Base-by-base conservation (phyloP, 257 asterid genomes). In the Fraxinus cuspidata region DNA sequence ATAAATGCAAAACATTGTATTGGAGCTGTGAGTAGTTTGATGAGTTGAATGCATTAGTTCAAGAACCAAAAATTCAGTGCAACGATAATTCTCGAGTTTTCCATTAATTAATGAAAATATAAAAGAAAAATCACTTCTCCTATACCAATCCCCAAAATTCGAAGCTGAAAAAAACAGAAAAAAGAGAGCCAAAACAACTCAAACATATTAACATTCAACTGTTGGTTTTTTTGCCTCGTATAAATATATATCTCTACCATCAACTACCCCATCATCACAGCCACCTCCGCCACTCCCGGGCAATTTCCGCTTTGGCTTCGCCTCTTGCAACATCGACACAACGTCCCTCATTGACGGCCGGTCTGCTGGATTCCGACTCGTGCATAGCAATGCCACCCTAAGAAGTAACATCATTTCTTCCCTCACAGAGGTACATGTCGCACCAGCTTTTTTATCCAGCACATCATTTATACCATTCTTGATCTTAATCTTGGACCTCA, bases 401-500 rank as follows among this genome's bases (percentile, higher is more conserved):
- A 89, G 83, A 7, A 87, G 91, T 21, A 89, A 37, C 25, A 87
- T 80, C 91, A 89, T 89, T 79, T 89, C 92, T 80, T 89, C 92
- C 89, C 32, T 83, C 76, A 18, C 64, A 74, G 12, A 81, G 73
- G 58, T 87, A 71, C 95, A 92, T 1, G 97, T 86, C 0, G 94
- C 88, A 3, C 98, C 97, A 0, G 87, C 92, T 37, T 89, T 89
- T 60, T 85, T 88, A 74, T 95, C 99, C 7, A 95, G 78, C 47
- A 93, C 87, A 0, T 91, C 90, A 9, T 44, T 69, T 13, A 88
- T 21, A 4, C 88, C 92, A 67, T 80, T 78, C 71, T 86, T 60
- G 31, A 60, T 89, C 92, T 40, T 87, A 72, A 64, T 85, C 84
- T 72, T 77, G 81, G 83, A 87, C 91, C 31, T 23, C 66, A 49